phyloP scores from a whole-genome alignment of 2,329 filamentous ascomycete genomes.

The Macrophomina pseudophaseolina region DNA sequence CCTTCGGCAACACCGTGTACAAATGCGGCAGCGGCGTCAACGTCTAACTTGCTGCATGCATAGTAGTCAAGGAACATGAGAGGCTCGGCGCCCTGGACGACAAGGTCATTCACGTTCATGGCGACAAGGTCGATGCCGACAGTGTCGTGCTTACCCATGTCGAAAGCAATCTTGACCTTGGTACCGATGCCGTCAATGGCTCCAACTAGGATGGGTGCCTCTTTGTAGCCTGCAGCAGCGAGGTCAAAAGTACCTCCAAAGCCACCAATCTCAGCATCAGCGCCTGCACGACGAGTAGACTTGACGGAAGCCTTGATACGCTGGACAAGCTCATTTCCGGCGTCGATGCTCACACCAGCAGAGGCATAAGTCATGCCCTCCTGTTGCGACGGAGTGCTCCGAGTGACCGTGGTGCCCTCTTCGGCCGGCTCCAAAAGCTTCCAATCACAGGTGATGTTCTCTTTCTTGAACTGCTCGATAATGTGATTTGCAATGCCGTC shows the following conservation, averaged over 20 bases:
- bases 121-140: slow-evolving; percentile 97
- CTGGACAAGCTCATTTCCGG: slow-evolving; percentile 89
- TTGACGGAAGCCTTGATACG: slow-evolving; percentile 90
- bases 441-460: slow-evolving; percentile 82
- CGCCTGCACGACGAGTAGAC: slow-evolving; percentile 81
- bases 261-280: slow-evolving; percentile 91
- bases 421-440: slow-evolving; percentile 86
- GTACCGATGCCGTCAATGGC: slow-evolving; percentile 97
- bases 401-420: slow-evolving; percentile 59
- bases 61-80: slow-evolving; percentile 99
- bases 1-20: slow-evolving; percentile 88
- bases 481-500: slow-evolving; percentile 82
- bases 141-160: slow-evolving; percentile 86
- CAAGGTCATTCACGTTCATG: slow-evolving; percentile 98
- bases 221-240: slow-evolving; percentile 72
- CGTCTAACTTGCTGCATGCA: slow-evolving; percentile 85
- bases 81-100: slow-evolving; percentile 93
- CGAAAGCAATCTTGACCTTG: slow-evolving; percentile 94
- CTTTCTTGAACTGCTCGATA: slow-evolving; percentile 71
- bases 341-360: slow-evolving; percentile 92
- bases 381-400: slow-evolving; percentile 32
- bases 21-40: slow-evolving; percentile 79
- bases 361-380: slow-evolving; percentile 80
- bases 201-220: slow-evolving; percentile 82
- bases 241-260: slow-evolving; percentile 91